Evolutionary conservation across 129 eudicot species (phyloP).

Genomic region (Tanacetum coccineum): DNA sequence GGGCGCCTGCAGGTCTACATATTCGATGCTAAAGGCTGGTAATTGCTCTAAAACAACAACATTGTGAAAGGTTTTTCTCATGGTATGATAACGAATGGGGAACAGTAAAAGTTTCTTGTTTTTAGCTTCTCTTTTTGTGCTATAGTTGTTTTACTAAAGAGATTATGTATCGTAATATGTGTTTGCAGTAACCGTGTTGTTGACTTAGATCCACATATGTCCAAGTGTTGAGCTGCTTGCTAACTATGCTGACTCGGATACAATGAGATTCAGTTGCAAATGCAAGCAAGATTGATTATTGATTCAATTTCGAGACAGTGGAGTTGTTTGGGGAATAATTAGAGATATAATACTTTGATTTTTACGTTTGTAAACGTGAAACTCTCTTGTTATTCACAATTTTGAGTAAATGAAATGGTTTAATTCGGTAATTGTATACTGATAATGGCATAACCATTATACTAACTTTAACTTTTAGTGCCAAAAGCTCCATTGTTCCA

Average conservation of each 20-base stretch:
- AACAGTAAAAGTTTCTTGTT: slow-evolving; percentile 40
- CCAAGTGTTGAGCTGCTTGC: slow-evolving; percentile 27
- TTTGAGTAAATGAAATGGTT: too few relatives aligned
- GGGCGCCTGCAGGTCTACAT: slow-evolving; percentile 73
- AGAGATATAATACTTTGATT: not conserved
- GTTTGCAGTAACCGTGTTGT: slow-evolving; percentile 75
- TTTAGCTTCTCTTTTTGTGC: not conserved
- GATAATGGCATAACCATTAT: not conserved
- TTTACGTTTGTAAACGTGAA: slow-evolving; percentile 19
- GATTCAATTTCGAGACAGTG: slow-evolving; percentile 15
- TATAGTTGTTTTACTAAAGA: not conserved
- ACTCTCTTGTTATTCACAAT: slow-evolving; percentile 18
- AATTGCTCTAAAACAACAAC: slow-evolving; percentile 68
- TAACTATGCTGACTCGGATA: slow-evolving; percentile 9
- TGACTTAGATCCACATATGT: slow-evolving; percentile 84
- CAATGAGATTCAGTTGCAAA: not conserved
- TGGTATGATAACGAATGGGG: slow-evolving; percentile 97
- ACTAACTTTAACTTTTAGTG: not conserved
- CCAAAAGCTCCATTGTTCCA: not conserved
- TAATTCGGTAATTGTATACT: not conserved
- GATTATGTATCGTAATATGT: not conserved
- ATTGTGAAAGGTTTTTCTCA: slow-evolving; percentile 81
- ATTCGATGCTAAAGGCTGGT: slow-evolving; percentile 82
- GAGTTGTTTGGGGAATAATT: slow-evolving; percentile 25
- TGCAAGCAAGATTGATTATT: not conserved